phyloP scores from a whole-genome alignment of 192 early-diverging fungal species.

The Linnemannia elongata region DNA sequence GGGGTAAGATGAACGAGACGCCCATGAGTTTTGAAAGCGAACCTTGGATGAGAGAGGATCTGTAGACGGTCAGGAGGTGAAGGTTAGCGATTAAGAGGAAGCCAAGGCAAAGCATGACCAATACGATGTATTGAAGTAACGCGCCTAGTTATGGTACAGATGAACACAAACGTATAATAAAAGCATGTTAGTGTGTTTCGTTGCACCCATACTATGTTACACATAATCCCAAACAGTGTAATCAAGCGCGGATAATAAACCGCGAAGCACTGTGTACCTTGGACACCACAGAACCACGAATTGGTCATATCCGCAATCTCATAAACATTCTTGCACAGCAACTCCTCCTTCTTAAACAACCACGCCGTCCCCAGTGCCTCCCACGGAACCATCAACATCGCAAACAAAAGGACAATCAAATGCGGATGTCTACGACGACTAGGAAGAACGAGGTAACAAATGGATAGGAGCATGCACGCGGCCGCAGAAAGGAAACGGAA shows the following conservation, averaged over 20 bases:
- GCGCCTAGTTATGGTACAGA: constrained; percentile 3
- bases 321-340: constrained; percentile 36
- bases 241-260: not conserved
- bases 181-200: not conserved
- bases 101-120: constrained; percentile 35
- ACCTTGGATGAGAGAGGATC: constrained; percentile 11
- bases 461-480: constrained; percentile 1
- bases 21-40: constrained; percentile 24
- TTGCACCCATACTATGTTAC: not conserved
- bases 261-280: constrained; percentile 19
- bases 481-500: constrained; percentile 17
- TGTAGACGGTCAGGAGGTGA: constrained; percentile 35
- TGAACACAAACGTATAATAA: not conserved
- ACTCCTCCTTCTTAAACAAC: constrained; percentile 20
- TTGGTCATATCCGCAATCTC: constrained; percentile 45
- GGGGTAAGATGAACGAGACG: constrained; percentile 39
- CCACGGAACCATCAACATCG: constrained; percentile 28
- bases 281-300: constrained; percentile 42
- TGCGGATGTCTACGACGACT: constrained; percentile 44
- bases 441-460: constrained; percentile 23
- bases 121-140: constrained; percentile 22
- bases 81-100: constrained; percentile 41
- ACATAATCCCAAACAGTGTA: not conserved
- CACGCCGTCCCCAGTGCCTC: constrained; percentile 32
- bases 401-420: constrained; percentile 24